These are phyloP conservation scores for Lecanicillium sp. DNA, from an alignment of 2,329 filamentous ascomycete species.

Conservation along the genomic window DNA sequence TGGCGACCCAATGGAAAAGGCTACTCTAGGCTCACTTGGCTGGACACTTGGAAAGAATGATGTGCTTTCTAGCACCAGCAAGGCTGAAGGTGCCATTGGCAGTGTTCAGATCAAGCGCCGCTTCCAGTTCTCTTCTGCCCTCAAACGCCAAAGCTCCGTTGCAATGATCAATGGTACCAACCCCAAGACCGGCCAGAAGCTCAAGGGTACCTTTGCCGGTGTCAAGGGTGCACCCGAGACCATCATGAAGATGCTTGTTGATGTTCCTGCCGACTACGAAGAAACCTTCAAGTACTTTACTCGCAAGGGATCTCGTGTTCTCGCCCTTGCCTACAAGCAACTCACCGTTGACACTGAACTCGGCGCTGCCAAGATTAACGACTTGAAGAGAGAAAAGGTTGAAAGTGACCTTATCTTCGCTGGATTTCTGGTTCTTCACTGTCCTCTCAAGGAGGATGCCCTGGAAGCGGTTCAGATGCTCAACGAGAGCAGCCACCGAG, in stretches of 20 bases:
- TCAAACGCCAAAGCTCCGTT: constrained; percentile 93
- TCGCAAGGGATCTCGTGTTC: constrained; percentile 85
- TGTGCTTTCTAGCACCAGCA: constrained; percentile 55
- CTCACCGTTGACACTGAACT: constrained; percentile 75
- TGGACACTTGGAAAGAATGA: constrained; percentile 93
- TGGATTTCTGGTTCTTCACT: constrained; percentile 91
- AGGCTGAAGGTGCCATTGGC: constrained; percentile 38
- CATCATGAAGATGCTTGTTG: constrained; percentile 83
- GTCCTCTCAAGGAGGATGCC: constrained; percentile 92
- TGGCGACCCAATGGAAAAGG: constrained; percentile 98
- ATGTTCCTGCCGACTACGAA: constrained; percentile 80
- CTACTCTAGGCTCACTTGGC: constrained; percentile 78
- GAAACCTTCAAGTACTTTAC: constrained; percentile 99
- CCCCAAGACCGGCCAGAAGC: constrained; percentile 62
- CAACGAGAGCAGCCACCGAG: constrained; percentile 96
- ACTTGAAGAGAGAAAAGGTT: constrained; percentile 86
- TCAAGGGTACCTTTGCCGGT: constrained; percentile 80
- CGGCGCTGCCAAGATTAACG: constrained; percentile 78
- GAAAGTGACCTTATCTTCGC: constrained; percentile 81
- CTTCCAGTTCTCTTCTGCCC: constrained; percentile 94
- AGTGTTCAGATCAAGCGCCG: constrained; percentile 90
- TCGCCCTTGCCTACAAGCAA: constrained; percentile 91
- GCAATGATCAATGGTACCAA: constrained; percentile 72
- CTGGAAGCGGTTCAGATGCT: constrained; percentile 92
- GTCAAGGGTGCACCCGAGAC: constrained; percentile 98